Conservation (phyloP, 495 filamentous ascomycete genomes). For the Recurvomyces mirabilis region DNA sequence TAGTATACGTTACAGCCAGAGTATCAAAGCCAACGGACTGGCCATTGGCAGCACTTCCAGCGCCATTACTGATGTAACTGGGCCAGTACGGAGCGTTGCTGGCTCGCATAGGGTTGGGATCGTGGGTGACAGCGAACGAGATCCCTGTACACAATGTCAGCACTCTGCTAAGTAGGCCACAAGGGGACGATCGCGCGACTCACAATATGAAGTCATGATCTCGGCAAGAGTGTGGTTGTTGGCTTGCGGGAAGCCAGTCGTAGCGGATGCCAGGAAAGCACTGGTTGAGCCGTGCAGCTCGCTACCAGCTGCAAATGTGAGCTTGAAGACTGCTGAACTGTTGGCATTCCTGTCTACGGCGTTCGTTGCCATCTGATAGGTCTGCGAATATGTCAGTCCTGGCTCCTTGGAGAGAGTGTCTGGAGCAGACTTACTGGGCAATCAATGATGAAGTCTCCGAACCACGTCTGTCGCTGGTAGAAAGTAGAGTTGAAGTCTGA, state of each 20-base stretch:
- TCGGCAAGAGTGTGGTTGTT: constrained; percentile 43
- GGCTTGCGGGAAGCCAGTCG: constrained; percentile 9
- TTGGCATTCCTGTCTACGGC: constrained; percentile 16
- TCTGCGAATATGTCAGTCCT: neutral
- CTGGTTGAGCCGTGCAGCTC: constrained; percentile 20
- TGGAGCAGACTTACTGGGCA: constrained; percentile 11
- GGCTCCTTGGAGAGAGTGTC: constrained; percentile 17
- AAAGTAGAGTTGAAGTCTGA: constrained; percentile 21
- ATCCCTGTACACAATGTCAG: too few relatives aligned
- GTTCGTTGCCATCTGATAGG: constrained; percentile 10
- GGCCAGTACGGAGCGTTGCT: constrained; percentile 19
- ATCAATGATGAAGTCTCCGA: constrained; percentile 24
- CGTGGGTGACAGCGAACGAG: constrained; percentile 35
- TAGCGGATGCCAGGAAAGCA: constrained; percentile 4
- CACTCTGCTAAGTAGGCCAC: too few relatives aligned
- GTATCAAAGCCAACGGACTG: constrained; percentile 15
- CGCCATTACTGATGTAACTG: constrained; percentile 8
- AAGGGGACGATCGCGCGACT: too few relatives aligned
- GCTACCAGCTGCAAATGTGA: constrained; percentile 19
- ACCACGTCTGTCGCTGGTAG: constrained; percentile 21
- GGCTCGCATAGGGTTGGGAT: constrained; percentile 17
- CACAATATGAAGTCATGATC: constrained; percentile 52
- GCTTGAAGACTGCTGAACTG: constrained; percentile 21
- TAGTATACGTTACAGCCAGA: constrained; percentile 18
- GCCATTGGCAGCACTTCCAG: constrained; percentile 6